Base-by-base conservation (phyloP, 768 basidiomycete genomes). In the Fistulinella prunicolor region DNA sequence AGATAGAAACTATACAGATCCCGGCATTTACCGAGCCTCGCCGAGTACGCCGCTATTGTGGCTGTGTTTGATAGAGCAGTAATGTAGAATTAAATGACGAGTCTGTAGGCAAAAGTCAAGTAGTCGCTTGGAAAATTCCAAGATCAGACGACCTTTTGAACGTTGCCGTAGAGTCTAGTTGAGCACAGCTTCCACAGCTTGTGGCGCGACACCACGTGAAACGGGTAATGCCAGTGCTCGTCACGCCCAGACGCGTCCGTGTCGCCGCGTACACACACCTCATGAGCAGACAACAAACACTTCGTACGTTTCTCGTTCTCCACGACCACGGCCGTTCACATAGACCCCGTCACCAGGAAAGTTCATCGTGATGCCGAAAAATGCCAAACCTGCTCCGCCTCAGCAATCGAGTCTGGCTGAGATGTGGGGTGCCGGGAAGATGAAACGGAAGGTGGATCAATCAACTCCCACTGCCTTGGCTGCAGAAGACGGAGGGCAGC, bases 341-440 rank as follows among this genome's bases (percentile, higher is more conserved):
- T 21, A 41, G 24, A 17, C 34, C 14, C 3, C 36, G 35, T 32
- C 28, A 30, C 9, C 52, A 91, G 88, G 82, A 30, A 87, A 80
- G 60, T 91, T 89, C 53, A 81, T 90, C 46, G 72, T 76, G 49
- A 86, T 89, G 85, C 86, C 89, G 0, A 76, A 76, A 54, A 75
- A 75, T 23, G 55, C 61, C n/a, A 89, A 87, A 66, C 63, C 79
- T 23, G 65, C 83, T 3, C 84, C 85, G 0, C 81, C 84, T 7
- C 87, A 89, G 49, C 89, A 93, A 63, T 74, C 88, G n/a, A 89
- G 73, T 58, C 77, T 93, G 32, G 74, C 79, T 47, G 86, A 89
- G 46, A 75, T 89, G 72, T 92, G 87, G 86, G 74, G 72, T 9
- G 72, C 69, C 57, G 79, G 78, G 67, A 76, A 65, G 70, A 75